A percentile compares a stretch with the other conserved stretches of the same genome.
These are phyloP conservation scores for Coriolopsis trogii DNA, from an alignment of 1,284 basidiomycete genomes.

Conservation along the genomic window DNA sequence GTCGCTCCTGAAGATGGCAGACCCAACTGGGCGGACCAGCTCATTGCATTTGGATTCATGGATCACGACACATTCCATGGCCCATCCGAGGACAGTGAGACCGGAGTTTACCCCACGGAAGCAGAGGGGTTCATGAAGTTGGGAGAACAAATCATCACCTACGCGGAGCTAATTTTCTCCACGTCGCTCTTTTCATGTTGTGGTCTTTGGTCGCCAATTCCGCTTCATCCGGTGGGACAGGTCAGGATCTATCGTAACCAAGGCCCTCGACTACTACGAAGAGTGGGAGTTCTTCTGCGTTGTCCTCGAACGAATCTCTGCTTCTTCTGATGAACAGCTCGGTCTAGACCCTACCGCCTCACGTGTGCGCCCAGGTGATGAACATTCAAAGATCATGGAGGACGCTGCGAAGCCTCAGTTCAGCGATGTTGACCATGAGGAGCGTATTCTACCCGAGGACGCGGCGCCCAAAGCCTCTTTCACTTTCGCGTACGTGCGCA, in stretches of 20 bases:
- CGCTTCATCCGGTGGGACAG: conserved; percentile 13
- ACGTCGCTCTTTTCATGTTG: conserved; percentile 3
- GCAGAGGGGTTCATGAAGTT: neutral
- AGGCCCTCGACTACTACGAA: conserved; percentile 8
- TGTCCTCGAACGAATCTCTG: conserved; percentile 24
- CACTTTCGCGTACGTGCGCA: conserved; percentile 9
- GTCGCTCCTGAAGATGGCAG: neutral
- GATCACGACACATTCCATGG: neutral
- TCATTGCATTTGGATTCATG: conserved; percentile 7
- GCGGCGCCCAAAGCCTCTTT: neutral
- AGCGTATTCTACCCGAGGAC: neutral
- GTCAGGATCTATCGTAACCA: conserved; percentile 1
- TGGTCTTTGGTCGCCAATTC: neutral
- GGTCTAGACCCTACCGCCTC: conserved; percentile 14
- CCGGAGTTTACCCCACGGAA: neutral
- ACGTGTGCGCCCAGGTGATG: neutral
- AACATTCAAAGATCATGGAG: conserved; percentile 7
- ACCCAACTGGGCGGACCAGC: neutral
- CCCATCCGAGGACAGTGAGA: conserved; percentile 1
- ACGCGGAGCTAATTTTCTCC: conserved; percentile 3
- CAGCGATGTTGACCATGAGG: neutral
- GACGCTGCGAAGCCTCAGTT: neutral
- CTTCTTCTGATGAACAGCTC: conserved; percentile 32
- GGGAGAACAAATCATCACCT: conserved; percentile 1
- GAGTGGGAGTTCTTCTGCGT: conserved; percentile 4